Conservation (phyloP, 1,284 basidiomycete genomes). For the Moniliella sp. region DNA sequence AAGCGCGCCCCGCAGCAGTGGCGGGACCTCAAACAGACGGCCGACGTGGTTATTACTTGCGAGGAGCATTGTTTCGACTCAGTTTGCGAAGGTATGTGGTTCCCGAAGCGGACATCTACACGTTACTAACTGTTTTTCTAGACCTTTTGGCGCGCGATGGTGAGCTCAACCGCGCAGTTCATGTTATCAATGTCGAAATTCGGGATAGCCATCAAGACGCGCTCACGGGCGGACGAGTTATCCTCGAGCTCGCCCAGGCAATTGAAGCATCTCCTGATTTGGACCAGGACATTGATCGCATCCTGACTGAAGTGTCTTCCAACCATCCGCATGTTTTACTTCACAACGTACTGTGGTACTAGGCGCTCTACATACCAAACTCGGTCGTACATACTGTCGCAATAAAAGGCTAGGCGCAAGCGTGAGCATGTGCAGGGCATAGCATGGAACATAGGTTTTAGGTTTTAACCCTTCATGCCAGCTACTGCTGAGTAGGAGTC, state of each 20-base stretch:
- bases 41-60: slow-evolving; percentile 92
- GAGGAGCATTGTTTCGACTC: slow-evolving; percentile 96
- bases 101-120: too few relatives aligned
- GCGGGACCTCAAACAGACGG: slow-evolving; percentile 68
- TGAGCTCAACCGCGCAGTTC: slow-evolving; percentile 76
- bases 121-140: slow-evolving; percentile 36
- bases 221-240: slow-evolving; percentile 75
- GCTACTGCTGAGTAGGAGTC: too few relatives aligned
- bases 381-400: too few relatives aligned
- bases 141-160: slow-evolving; percentile 71
- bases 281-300: slow-evolving; percentile 70
- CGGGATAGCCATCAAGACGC: slow-evolving; percentile 99
- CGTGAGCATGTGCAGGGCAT: too few relatives aligned
- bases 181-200: slow-evolving; percentile 94
- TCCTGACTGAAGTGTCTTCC: slow-evolving; percentile 61
- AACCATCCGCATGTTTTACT: slow-evolving; percentile 75
- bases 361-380: too few relatives aligned
- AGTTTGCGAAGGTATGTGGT: slow-evolving; percentile 64
- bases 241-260: slow-evolving; percentile 70
- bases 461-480: too few relatives aligned
- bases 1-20: slow-evolving; percentile 85
- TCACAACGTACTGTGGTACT: slow-evolving; percentile 45
- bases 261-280: slow-evolving; percentile 43
- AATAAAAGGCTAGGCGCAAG: too few relatives aligned
- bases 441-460: too few relatives aligned